Base-by-base conservation (phyloP, 2,329 filamentous ascomycete genomes). In the Hypoxylon sp. region DNA sequence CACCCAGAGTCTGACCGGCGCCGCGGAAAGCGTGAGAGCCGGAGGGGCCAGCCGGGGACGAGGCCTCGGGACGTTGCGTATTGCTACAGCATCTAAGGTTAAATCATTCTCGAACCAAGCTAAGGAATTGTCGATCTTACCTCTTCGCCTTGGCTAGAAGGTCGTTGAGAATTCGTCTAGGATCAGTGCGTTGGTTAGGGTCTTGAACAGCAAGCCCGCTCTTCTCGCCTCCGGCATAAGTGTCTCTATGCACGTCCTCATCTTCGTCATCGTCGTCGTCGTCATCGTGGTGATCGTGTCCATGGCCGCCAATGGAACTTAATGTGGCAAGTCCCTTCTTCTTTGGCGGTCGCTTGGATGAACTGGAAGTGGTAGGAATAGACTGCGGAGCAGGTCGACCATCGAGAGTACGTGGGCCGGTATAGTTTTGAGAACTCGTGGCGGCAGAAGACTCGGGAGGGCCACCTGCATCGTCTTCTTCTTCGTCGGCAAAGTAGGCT, bases 171-270 rank as follows among this genome's bases (percentile, higher is more conserved):
- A 91, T 82, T 71, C 84, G 86, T 74, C 83, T 82, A 0, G 87
- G 81, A 44, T 87, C 85, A 2, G 79, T 79, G 10, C 85, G 79
- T 55, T 84, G 80, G 3, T 78, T 76, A 0, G 90, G 90, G 73
- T 91, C 90, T 75, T 91, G 89, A 24, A 92, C 87, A 22, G 90
- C 90, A 50, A 92, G 79, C 0, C 88, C 90, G 31, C 92, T 95
- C 85, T 96, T 96, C 81, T 95, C 93, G 35, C 93, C 93, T 57
- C 93, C 93, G 19, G 93, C 91, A 79, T 94, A 96, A 70, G 94
- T 83, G 76, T 96, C 92, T 68, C 89, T 83, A 5, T 89, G 86
- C 37, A 87, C 84, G 29, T 90, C 87, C 1, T 90, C 84, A 1
- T 86, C 82, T 2, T 86, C 82, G 1, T 85, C 83, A 24, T 85